These are phyloP conservation scores for Mycena haematopus DNA, from an alignment of 768 basidiomycete genomes.

Conservation along the genomic window DNA sequence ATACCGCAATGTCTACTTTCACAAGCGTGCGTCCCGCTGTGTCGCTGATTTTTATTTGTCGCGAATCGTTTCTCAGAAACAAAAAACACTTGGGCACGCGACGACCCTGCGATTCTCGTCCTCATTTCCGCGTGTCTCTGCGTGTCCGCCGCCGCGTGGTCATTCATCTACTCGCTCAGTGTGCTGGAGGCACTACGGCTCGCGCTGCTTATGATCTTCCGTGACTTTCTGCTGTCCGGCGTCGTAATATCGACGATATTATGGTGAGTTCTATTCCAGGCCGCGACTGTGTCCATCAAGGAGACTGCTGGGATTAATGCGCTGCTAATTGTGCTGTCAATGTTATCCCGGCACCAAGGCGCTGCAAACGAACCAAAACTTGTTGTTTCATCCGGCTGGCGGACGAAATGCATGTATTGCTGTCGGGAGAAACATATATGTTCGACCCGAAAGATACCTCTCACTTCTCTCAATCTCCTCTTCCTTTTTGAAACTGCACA, in stretches of 20 bases:
- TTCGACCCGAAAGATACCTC: no score
- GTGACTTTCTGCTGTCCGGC: conserved; percentile 87
- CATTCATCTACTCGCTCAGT: conserved; percentile 76
- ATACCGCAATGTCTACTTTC: conserved; percentile 98
- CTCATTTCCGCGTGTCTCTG: conserved; percentile 81
- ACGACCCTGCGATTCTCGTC: conserved; percentile 94
- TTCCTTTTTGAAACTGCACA: background rate
- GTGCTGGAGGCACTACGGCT: conserved; percentile 63
- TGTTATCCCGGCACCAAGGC: no score
- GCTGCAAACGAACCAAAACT: no score
- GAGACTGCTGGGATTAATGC: no score
- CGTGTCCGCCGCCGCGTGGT: conserved; percentile 86
- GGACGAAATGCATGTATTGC: no score
- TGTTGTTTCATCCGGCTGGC: no score
- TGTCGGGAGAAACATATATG: no score
- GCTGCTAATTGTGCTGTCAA: no score
- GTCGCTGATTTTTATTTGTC: background rate
- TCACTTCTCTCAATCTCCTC: no score
- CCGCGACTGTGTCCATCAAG: no score
- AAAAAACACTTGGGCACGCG: conserved; percentile 97
- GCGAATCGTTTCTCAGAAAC: conserved; percentile 65
- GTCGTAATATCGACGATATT: conserved; percentile 75
- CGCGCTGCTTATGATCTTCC: conserved; percentile 81
- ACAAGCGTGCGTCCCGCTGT: conserved; percentile 74
- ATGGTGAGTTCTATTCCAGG: no score